These are phyloP conservation scores for Bruguiera sexangula DNA, from an alignment of 345 rosid genomes.

Conservation along the genomic window DNA sequence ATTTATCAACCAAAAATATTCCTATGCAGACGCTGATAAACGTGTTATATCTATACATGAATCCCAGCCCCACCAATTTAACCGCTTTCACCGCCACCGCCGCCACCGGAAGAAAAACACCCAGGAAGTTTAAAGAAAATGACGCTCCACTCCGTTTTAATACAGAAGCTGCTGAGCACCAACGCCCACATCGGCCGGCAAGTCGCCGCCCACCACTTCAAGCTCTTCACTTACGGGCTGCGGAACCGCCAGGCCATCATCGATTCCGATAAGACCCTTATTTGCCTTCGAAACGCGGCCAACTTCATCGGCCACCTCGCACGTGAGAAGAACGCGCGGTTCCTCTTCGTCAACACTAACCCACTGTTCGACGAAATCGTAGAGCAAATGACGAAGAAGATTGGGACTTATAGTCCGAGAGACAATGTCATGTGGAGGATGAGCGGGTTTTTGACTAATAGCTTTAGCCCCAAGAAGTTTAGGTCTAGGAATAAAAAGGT, in stretches of 20 bases:
- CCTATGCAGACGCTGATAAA: no score
- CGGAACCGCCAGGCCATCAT: slow-evolving; percentile 64
- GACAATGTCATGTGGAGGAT: slow-evolving; percentile 62
- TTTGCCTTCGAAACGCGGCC: slow-evolving; percentile 85
- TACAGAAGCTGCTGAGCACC: slow-evolving; percentile 83
- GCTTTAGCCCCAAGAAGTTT: slow-evolving; percentile 88
- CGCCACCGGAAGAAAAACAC: neutral
- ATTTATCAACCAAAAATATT: no score
- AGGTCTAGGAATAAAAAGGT: slow-evolving; percentile 75
- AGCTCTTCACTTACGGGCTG: slow-evolving; percentile 64
- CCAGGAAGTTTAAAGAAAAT: slow-evolving; percentile 20
- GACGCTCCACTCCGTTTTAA: slow-evolving; percentile 83
- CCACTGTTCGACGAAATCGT: slow-evolving; percentile 83
- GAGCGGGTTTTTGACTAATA: slow-evolving; percentile 86
- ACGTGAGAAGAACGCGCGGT: slow-evolving; percentile 44
- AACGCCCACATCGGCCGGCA: slow-evolving; percentile 83
- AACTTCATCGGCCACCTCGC: slow-evolving; percentile 69
- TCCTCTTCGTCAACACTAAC: slow-evolving; percentile 88
- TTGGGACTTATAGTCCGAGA: slow-evolving; percentile 62
- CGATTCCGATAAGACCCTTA: slow-evolving; percentile 84
- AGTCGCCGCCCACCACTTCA: slow-evolving; percentile 74
- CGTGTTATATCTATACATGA: neutral
- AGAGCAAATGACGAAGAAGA: slow-evolving; percentile 68
- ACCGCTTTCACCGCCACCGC: neutral
- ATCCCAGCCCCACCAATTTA: no score